These are phyloP conservation scores for Exophiala aquamarina DNA, from an alignment of 2,329 filamentous ascomycete genomes.

Conservation along the genomic window DNA sequence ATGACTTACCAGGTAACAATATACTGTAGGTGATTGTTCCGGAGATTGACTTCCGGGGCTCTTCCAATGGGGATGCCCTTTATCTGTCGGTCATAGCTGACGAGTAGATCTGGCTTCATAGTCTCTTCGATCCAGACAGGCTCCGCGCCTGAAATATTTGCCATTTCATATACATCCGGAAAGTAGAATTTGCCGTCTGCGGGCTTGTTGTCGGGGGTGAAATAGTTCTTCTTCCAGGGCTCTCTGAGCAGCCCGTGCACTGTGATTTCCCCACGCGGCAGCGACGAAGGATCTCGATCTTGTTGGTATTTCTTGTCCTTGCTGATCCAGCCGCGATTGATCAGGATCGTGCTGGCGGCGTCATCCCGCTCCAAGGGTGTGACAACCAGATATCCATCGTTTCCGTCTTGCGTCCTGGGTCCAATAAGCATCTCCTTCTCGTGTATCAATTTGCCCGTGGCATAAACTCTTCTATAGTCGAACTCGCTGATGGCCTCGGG, in stretches of 20 bases:
- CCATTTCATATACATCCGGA: constrained; percentile 92
- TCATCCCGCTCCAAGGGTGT: constrained; percentile 78
- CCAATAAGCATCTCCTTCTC: constrained; percentile 96
- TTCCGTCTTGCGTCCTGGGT: constrained; percentile 81
- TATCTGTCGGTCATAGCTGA: constrained; percentile 70
- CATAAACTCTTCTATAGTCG: constrained; percentile 82
- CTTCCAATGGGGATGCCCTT: constrained; percentile 89
- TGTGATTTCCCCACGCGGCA: constrained; percentile 70
- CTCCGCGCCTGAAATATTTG: constrained; percentile 74
- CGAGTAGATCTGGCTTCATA: constrained; percentile 80
- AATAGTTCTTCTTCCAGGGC: constrained; percentile 97
- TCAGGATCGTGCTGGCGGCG: constrained; percentile 69
- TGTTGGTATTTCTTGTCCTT: constrained; percentile 69
- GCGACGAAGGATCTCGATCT: constrained; percentile 57
- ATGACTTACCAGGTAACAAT: constrained; percentile 90
- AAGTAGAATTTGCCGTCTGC: constrained; percentile 89
- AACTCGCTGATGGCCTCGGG: constrained; percentile 81
- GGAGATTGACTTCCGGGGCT: constrained; percentile 82
- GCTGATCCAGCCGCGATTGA: constrained; percentile 89
- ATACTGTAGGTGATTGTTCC: constrained; percentile 97
- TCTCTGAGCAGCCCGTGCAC: constrained; percentile 83
- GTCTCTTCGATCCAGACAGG: constrained; percentile 95
- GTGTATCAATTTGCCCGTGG: constrained; percentile 73
- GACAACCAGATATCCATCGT: constrained; percentile 87
- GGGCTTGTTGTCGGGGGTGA: constrained; percentile 87